Base-by-base conservation (phyloP, 768 basidiomycete genomes). In the Pleurotus pulmonarius region DNA sequence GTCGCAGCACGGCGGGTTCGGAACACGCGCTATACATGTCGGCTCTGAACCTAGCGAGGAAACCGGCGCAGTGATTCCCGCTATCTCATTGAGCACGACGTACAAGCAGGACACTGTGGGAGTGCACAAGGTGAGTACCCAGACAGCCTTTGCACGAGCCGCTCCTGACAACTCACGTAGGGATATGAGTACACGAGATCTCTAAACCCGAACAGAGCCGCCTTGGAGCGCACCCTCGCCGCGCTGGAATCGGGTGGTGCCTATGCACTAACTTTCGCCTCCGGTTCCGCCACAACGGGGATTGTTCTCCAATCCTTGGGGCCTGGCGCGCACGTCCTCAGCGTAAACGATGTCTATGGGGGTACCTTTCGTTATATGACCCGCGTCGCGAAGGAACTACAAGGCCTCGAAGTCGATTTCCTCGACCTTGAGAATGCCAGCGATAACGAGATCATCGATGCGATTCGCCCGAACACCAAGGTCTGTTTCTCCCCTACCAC, bases 151-250 rank as follows among this genome's bases (percentile, higher is more conserved):
- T 34, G 11, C 29, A 34, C 8, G 29, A 34, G 11, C 9, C 4
- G 29, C 11, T 34, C 11, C 29, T 34, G 29, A 34, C 29, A 34
- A 34, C 9, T 11, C 9, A 34, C 29, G 38, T 25, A 88, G 87
- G 94, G 93, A 2, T 96, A 80, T 64, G 94, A 98, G 65, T 99
- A 99, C 70, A 87, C 92, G 5, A 85, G 96, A 16, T 88, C 90
- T 0, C 83, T 82, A 13, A 98, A 98, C 70, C 95, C 96, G 0
- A 96, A 94, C 60, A 80, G 96, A 0, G 74, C 85, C 44, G 88
- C 86, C 0, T 74, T 98, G 0, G 96, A 99, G 68, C 61, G 71
- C 0, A 82, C 86, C 3, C 79, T 98, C 2, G 90, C 94, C 0
- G 78, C 89, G 0, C 70, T 98, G 13, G 96, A 98, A 66, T 71